Evolutionary conservation across 345 rosid genomes (phyloP), one percentile per base, ranked within the genome.

Genomic region (Ceriops decandra): DNA sequence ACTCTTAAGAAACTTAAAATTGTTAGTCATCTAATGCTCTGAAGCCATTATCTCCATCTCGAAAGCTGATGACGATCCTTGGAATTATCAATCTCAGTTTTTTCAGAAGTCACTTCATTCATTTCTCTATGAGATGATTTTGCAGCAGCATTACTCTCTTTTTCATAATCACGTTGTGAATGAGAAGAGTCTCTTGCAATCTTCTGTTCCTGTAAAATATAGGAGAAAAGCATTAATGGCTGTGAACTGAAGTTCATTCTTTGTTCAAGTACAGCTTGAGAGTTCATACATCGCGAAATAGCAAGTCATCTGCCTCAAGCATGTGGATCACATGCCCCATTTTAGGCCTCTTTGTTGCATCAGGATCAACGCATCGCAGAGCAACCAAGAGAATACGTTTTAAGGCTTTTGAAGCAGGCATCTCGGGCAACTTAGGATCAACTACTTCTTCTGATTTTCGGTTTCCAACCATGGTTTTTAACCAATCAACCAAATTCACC

Each of bases 311-410:
- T 9, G 96, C 92, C 83, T 91, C 98, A n/a, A 93, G 96, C 98
- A 91, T 91, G 86, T 93, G 98, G 78, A 93, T 88, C 52, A 93
- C 85, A 68, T 93, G 88, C 56, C 96, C 97, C 97, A 93, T 93
- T 81, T 89, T 93, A 57, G 98, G 98, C 73, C 98, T 85, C 79
- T 89, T 93, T 56, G 89, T 86, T 21, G 92, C 97, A 54, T 93
- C 98, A 7, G 98, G 97, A 74, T 93, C 98, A 64, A 93, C 97
- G 74, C 98, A 93, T 58, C 91, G 84, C 57, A 91, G 79, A 46
- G 98, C 98, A 7, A 93, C 97, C 60, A 93, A 78, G 33, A 93
- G 80, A 46, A 78, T 81, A 1, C 98, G 92, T 76, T 93, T 93
- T 53, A 93, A 87, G 28, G 96, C 98, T 72, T 93, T 93, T 46